Evolutionary conservation across 768 basidiomycete genomes (phyloP).

Genomic region (Galerina sulciceps): DNA sequence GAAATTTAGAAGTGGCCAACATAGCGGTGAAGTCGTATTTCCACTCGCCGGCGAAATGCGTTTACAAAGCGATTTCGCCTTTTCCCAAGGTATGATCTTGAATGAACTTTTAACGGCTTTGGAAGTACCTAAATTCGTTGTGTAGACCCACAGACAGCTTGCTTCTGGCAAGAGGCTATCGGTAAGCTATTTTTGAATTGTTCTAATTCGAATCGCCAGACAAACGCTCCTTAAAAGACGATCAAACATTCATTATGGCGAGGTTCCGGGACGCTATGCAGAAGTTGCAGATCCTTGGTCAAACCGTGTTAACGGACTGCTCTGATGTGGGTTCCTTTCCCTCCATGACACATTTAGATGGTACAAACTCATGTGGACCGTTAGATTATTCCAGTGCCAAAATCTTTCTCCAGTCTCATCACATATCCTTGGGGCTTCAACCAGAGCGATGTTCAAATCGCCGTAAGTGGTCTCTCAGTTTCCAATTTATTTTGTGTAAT

Average conservation of each 20-base stretch:
- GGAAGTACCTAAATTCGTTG: too few relatives aligned
- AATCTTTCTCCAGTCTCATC: conserved; percentile 13
- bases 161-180: conserved; percentile 20
- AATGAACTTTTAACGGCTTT: neutral
- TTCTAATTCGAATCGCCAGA: neutral
- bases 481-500: too few relatives aligned
- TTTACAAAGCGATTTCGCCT: conserved; percentile 38
- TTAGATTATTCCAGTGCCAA: conserved; percentile 23
- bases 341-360: neutral
- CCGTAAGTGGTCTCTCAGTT: neutral
- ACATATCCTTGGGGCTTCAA: conserved; percentile 22
- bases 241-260: conserved; percentile 23
- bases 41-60: conserved; percentile 41
- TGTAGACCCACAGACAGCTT: conserved; percentile 20
- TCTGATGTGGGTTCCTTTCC: neutral
- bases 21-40: conserved; percentile 35
- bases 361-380: conserved; percentile 35
- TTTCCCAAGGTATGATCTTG: conserved; percentile 15
- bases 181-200: neutral
- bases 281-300: conserved; percentile 35
- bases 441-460: conserved; percentile 16
- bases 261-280: conserved; percentile 34
- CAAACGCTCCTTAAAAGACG: conserved; percentile 5
- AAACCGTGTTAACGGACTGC: conserved; percentile 12
- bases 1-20: neutral